Evolutionary conservation across 345 rosid species (phyloP).

Genomic region (Populus simonii): DNA sequence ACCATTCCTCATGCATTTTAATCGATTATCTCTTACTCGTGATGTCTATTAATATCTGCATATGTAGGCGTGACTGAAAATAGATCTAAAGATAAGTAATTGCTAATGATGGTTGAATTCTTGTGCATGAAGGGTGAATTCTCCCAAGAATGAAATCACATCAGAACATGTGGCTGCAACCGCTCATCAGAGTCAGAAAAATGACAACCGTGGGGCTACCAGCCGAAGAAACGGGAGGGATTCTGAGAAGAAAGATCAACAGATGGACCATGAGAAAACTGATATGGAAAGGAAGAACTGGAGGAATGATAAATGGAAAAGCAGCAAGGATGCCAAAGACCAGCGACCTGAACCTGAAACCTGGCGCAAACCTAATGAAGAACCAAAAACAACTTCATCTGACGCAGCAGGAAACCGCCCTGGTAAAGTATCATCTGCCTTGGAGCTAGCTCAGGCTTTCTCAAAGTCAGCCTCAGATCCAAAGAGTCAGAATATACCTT

Average conservation of each 20-base stretch:
- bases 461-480: slow-evolving; percentile 27
- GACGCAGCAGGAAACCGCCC: not conserved
- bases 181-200: slow-evolving; percentile 1
- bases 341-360: slow-evolving; percentile 18
- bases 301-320: slow-evolving; percentile 17
- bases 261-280: not conserved
- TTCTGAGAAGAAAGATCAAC: slow-evolving; percentile 15
- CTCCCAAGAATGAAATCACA: slow-evolving; percentile 14
- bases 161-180: slow-evolving; percentile 5
- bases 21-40: not conserved
- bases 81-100: not conserved
- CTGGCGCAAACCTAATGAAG: slow-evolving; percentile 23
- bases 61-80: not conserved
- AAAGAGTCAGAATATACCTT: not conserved
- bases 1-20: not conserved
- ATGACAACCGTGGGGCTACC: not conserved
- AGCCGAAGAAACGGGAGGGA: slow-evolving; percentile 14
- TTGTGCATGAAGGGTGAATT: slow-evolving; percentile 17
- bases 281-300: slow-evolving; percentile 16
- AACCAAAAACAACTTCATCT: slow-evolving; percentile 5
- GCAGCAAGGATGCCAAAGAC: slow-evolving; percentile 12
- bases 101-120: not conserved
- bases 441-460: slow-evolving; percentile 26
- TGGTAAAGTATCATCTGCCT: slow-evolving; percentile 23
- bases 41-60: not conserved